Base-by-base conservation (phyloP, 352 stramenopile genomes). In the Phytophthora foliorum region DNA sequence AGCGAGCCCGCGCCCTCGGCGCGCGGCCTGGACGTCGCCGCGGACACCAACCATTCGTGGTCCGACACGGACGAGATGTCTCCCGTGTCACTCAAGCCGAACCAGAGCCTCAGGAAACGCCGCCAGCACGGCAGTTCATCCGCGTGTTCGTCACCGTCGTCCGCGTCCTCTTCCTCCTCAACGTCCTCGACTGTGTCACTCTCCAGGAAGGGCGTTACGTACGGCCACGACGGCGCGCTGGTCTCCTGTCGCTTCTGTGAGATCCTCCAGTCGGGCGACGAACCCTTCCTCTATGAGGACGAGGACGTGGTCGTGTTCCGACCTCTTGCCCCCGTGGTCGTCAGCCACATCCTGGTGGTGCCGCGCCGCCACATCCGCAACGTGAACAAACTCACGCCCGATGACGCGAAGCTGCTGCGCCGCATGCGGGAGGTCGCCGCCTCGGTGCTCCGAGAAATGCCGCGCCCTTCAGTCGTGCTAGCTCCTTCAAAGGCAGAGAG, bases 341-440 rank as follows among this genome's bases (percentile, higher is more conserved):
- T 81, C 19, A 91, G 81, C 38, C 89, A 96, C 67, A 85, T 95
- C 21, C 69, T 96, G 45, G 86, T 96, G 27, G 89, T 96, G 42
- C 89, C 89, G 17, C 86, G 87, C 29, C 82, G 81, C 42, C 89
- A 96, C 74, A 92, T 96, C 42, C 89, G 87, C 42, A 95, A 96
- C 70, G 85, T 96, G 36, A 96, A 94, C 67, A 80, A 88, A 51
- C 77, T 96, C 27, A 92, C 84, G 4, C 50, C 67, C 0, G 59
- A 81, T n/a, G 79, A 96, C 61, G 58, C 78, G 19, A 63, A 75
- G 39, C 77, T 96, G 44, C 80, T 96, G 10, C 58, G 74, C 31
- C 82, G 72, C 22, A 96, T 96, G 89, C 82, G 82, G 29, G 70
- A 85, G 45, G 82, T 93, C 46, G 89, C 87, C 4, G 66, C 74